Evolutionary conservation across 768 basidiomycete genomes (phyloP).

Genomic region (Auriscalpium orientale): DNA sequence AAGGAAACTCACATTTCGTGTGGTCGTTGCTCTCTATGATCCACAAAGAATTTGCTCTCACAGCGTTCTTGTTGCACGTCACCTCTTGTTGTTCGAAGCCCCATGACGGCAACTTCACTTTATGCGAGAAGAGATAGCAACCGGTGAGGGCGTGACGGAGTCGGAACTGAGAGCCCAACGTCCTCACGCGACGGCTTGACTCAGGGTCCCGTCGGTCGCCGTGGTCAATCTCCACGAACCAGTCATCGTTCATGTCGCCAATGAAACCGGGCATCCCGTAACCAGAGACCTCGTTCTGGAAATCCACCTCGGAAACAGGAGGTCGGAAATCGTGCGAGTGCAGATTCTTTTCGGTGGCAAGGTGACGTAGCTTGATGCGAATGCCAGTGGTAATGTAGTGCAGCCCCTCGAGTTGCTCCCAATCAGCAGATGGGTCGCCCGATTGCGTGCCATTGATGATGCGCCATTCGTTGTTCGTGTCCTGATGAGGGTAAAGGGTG

Average conservation of each 20-base stretch:
- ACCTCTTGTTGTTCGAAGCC: constrained; percentile 98
- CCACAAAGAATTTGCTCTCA: constrained; percentile 85
- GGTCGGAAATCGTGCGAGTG: constrained; percentile 96
- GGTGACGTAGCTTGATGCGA: constrained; percentile 77
- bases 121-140: constrained; percentile 97
- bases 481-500: constrained; percentile 98
- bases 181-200: constrained; percentile 64
- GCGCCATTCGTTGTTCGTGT: constrained; percentile 91
- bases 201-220: constrained; percentile 57
- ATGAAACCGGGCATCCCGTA: constrained; percentile 83
- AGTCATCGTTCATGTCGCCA: constrained; percentile 92
- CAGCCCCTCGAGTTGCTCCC: constrained; percentile 41
- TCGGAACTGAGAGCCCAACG: constrained; percentile 76
- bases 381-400: constrained; percentile 55
- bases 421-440: constrained; percentile 37
- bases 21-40: constrained; percentile 84
- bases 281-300: constrained; percentile 96
- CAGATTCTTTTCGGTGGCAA: constrained; percentile 72
- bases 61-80: constrained; percentile 98
- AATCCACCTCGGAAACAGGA: constrained; percentile 94
- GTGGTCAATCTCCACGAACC: constrained; percentile 78
- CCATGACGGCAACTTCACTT: constrained; percentile 97
- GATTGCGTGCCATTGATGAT: constrained; percentile 67
- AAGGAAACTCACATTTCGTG: constrained; percentile 47
- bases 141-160: constrained; percentile 81